Evolutionary conservation across 331 rosid genomes (phyloP).

Genomic region (Malus hybrid): DNA sequence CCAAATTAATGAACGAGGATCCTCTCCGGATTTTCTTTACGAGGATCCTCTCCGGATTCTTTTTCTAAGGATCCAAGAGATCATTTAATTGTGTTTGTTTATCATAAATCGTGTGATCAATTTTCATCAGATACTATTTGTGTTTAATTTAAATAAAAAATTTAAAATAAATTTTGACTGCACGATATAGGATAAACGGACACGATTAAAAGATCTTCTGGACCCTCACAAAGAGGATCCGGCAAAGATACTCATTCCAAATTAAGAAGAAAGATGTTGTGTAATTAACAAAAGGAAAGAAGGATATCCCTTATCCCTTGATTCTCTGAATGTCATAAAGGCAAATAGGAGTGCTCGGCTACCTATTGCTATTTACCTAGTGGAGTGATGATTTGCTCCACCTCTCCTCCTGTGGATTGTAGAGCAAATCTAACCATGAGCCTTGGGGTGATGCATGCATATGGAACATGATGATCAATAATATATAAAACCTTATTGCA

Average conservation of each 20-base stretch:
- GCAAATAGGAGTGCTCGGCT: constrained; percentile 18
- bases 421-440: constrained; percentile 25
- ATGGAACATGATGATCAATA: constrained; percentile 8
- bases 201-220: too few relatives aligned
- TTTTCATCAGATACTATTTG: too few relatives aligned
- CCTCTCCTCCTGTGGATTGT: background rate
- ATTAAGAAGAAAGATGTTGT: background rate
- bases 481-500: too few relatives aligned
- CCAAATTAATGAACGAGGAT: too few relatives aligned
- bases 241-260: background rate
- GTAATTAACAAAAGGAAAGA: background rate
- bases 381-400: constrained; percentile 19
- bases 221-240: too few relatives aligned
- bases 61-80: too few relatives aligned
- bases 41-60: too few relatives aligned
- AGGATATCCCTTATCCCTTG: background rate
- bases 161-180: too few relatives aligned
- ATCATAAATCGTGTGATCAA: too few relatives aligned
- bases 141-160: too few relatives aligned
- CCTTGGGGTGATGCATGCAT: constrained; percentile 24
- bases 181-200: accelerated
- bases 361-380: background rate
- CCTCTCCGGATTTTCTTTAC: too few relatives aligned
- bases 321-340: constrained; percentile 14
- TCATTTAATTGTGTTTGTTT: accelerated